Evolutionary conservation across 2,329 filamentous ascomycete genomes (phyloP).

Genomic region (Ophiostoma sp.): DNA sequence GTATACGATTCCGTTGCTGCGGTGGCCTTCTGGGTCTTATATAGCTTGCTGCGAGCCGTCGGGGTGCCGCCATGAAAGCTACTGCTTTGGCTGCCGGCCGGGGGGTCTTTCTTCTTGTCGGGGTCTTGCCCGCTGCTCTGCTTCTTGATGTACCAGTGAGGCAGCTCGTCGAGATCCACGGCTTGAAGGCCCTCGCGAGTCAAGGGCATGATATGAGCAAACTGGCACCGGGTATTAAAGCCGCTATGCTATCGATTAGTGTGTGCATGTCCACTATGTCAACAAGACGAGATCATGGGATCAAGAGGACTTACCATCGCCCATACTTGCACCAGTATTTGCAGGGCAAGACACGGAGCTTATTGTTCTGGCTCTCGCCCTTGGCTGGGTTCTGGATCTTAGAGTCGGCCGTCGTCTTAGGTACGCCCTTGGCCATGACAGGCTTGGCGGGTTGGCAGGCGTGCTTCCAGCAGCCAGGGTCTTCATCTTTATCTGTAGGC

Average conservation of each 20-base stretch:
- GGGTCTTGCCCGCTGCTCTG: background rate
- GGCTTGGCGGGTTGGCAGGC: background rate
- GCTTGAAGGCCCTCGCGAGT: constrained; percentile 37
- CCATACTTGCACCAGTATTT: constrained; percentile 47
- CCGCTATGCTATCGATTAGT: constrained; percentile 30
- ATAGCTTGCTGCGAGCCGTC: background rate
- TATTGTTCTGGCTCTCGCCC: background rate
- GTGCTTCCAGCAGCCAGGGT: background rate
- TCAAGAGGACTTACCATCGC: constrained; percentile 31
- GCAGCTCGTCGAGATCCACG: constrained; percentile 40
- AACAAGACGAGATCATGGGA: background rate
- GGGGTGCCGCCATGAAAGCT: background rate
- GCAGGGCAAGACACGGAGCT: constrained; percentile 32
- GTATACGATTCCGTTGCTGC: background rate
- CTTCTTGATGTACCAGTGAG: constrained; percentile 39
- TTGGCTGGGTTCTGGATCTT: background rate
- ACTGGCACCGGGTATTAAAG: constrained; percentile 41
- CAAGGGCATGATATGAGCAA: constrained; percentile 44
- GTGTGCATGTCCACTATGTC: background rate
- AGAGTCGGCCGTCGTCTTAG: background rate
- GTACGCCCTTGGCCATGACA: background rate
- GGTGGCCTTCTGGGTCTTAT: background rate
- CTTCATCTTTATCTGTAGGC: background rate
- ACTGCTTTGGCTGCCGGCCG: background rate
- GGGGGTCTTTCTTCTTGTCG: background rate